phyloP scores from a whole-genome alignment of 495 filamentous ascomycete species.

The Aspergillus ostianus region DNA sequence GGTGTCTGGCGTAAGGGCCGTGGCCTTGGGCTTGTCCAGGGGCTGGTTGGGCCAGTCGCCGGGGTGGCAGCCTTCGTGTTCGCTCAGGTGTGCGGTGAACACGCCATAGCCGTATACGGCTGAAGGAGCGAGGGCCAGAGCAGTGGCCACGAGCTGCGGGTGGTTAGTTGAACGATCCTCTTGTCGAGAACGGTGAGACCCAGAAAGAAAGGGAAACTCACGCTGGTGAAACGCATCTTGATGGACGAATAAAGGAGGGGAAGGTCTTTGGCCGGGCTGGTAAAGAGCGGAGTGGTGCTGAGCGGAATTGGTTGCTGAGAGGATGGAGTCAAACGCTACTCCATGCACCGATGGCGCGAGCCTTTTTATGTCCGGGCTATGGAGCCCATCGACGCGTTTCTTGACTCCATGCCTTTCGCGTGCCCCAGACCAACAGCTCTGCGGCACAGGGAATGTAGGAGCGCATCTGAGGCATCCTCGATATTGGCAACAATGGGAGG shows the following conservation, averaged over 20 bases:
- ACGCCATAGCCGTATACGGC: slow-evolving; percentile 16
- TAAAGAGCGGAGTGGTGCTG: not conserved
- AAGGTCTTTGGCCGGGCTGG: not conserved
- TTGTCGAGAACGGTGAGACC: not conserved
- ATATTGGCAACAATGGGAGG: not conserved
- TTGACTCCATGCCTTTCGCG: not conserved
- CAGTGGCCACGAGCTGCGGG: slow-evolving; percentile 8
- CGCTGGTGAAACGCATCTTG: slow-evolving; percentile 19
- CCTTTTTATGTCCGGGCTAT: not conserved
- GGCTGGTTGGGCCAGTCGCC: slow-evolving; percentile 8
- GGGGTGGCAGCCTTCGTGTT: slow-evolving; percentile 12
- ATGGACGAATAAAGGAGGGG: not conserved
- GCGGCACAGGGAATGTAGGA: slow-evolving; percentile 5
- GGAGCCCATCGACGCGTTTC: not conserved
- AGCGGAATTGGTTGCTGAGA: not conserved
- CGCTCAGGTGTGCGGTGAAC: slow-evolving; percentile 11
- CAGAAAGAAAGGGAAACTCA: slow-evolving; percentile 1
- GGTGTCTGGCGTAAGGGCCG: slow-evolving; percentile 10
- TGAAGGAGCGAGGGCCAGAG: slow-evolving; percentile 13
- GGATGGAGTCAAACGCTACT: not conserved
- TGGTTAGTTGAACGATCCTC: not conserved
- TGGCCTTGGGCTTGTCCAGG: not conserved
- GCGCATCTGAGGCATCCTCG: not conserved
- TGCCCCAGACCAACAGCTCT: not conserved
- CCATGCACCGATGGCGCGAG: not conserved